Percentiles rank a stretch among this genome's conserved stretches.
Conservation (phyloP, 306 rosid species). For the Vicia villosa region DNA sequence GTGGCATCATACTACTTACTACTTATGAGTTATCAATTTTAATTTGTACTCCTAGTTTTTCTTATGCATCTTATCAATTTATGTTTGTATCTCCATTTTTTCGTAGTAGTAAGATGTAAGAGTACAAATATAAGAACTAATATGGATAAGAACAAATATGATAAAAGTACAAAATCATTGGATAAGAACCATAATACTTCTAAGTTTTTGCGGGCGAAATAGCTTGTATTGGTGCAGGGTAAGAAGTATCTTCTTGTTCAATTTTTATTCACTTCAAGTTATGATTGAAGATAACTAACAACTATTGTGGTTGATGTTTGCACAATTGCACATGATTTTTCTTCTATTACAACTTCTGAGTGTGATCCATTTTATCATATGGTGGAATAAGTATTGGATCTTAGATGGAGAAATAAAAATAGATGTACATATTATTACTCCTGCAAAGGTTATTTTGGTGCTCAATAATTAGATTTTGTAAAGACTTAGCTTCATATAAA, state of each 20-base stretch:
- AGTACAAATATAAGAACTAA: no score
- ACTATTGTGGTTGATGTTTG: neutral
- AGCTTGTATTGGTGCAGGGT: slow-evolving; percentile 92
- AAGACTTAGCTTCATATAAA: neutral
- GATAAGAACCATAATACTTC: slow-evolving; percentile 2
- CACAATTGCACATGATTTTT: slow-evolving; percentile 44
- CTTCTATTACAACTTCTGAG: slow-evolving; percentile 68
- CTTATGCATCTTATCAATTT: no score
- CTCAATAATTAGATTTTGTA: no score
- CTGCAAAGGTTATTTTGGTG: neutral
- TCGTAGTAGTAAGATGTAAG: no score
- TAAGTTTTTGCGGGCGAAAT: slow-evolving; percentile 66
- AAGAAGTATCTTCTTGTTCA: slow-evolving; percentile 24
- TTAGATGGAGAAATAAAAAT: slow-evolving; percentile 62
- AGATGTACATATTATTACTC: slow-evolving; percentile 46
- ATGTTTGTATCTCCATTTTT: no score
- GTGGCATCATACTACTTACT: no score
- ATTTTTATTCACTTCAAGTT: neutral
- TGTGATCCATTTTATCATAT: slow-evolving; percentile 74
- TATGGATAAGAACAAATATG: no score
- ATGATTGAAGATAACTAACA: neutral
- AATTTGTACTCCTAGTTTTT: no score
- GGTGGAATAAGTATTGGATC: slow-evolving; percentile 92
- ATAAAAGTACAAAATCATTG: no score
- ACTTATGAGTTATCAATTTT: no score